Conservation (phyloP, 257 asterid genomes). For the Eustoma russellianum region DNA sequence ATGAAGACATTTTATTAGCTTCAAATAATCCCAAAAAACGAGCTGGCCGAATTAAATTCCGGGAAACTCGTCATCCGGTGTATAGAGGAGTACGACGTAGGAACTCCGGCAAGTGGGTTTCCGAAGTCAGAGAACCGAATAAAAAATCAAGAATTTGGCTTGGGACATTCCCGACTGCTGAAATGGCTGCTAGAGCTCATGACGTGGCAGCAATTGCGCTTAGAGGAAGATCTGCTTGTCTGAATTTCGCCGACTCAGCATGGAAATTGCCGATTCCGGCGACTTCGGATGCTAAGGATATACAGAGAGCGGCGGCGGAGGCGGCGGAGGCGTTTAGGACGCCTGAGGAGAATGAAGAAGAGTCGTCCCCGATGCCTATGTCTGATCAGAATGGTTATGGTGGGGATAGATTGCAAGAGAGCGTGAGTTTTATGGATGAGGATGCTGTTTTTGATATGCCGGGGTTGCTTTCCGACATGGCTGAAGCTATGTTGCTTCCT, state of each 20-base stretch:
- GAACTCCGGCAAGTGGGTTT: constrained; percentile 60
- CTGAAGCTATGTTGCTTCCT: constrained; percentile 50
- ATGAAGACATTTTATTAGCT: constrained; percentile 32
- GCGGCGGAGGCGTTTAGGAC: constrained; percentile 48
- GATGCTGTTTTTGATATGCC: constrained; percentile 39
- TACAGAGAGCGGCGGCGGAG: constrained; percentile 47
- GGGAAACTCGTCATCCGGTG: constrained; percentile 68
- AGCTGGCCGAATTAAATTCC: constrained; percentile 52
- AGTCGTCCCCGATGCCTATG: neutral
- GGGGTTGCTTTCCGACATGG: constrained; percentile 31
- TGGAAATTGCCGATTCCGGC: constrained; percentile 50
- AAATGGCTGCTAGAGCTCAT: constrained; percentile 74
- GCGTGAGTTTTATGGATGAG: constrained; percentile 26
- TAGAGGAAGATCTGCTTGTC: constrained; percentile 46
- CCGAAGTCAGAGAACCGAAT: constrained; percentile 50
- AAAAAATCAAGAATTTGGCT: constrained; percentile 69
- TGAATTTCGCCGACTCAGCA: constrained; percentile 61
- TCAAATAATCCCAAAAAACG: constrained; percentile 50
- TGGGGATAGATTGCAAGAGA: constrained; percentile 3
- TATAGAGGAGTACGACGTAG: constrained; percentile 52
- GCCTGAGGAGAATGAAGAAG: neutral
- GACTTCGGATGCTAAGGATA: constrained; percentile 37
- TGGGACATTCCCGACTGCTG: constrained; percentile 54
- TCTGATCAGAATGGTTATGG: too few species aligned
- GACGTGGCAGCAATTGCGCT: constrained; percentile 69